These are phyloP conservation scores for Cryphonectria japonica DNA, from an alignment of 2,329 filamentous ascomycete species.

Conservation along the genomic window DNA sequence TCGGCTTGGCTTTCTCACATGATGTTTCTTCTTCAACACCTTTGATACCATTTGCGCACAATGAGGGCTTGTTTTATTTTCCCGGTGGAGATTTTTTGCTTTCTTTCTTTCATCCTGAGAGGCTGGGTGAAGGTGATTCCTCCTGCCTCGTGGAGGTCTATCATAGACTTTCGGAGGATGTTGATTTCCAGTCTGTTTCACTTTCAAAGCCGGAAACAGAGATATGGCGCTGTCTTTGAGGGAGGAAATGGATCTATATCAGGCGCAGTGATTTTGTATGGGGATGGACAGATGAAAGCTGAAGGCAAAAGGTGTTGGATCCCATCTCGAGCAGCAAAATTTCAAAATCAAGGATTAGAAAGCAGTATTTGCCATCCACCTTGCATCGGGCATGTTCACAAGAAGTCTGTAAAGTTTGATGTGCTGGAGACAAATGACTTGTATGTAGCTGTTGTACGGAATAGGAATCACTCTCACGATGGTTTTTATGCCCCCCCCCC, in stretches of 20 bases:
- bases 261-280: neutral
- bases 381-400: neutral
- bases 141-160: neutral
- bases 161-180: neutral
- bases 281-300: neutral
- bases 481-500: no score
- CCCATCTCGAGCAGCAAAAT: neutral
- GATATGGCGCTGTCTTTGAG: neutral
- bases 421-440: neutral
- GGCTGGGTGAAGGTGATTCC: neutral
- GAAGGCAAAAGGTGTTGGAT: neutral
- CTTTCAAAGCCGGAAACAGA: neutral
- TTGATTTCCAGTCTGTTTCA: neutral
- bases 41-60: slow-evolving; percentile 10
- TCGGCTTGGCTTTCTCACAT: slow-evolving; percentile 9
- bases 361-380: neutral
- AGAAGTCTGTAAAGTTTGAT: neutral
- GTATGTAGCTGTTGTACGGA: neutral
- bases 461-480: neutral
- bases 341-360: neutral
- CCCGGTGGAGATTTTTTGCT: neutral
- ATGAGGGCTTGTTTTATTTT: slow-evolving; percentile 7
- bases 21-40: neutral
- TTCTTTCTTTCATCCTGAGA: neutral
- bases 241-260: neutral